These are phyloP conservation scores for Mycena rosella DNA, from an alignment of 768 basidiomycete genomes.

Conservation along the genomic window DNA sequence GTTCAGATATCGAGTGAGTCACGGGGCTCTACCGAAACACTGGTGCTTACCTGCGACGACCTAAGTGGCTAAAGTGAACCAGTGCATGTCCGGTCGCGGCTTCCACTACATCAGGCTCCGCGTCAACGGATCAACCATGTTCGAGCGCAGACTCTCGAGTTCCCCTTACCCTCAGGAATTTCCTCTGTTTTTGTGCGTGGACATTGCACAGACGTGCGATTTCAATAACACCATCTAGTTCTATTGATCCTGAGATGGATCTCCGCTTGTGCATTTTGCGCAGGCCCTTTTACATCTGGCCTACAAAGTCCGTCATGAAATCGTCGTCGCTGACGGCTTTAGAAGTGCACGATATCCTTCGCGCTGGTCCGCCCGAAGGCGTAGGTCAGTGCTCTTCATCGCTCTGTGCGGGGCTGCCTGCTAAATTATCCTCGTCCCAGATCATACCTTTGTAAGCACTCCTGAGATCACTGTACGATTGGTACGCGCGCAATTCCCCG, in stretches of 20 bases:
- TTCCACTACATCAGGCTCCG: slow-evolving; percentile 22
- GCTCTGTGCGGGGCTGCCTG: not conserved
- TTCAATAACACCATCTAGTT: slow-evolving; percentile 8
- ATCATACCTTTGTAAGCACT: slow-evolving; percentile 4
- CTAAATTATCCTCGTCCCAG: not conserved
- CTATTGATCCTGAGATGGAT: slow-evolving; percentile 18
- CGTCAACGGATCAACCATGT: slow-evolving; percentile 8
- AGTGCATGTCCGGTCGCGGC: slow-evolving; percentile 7
- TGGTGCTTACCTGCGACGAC: not conserved
- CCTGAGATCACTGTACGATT: slow-evolving; percentile 26
- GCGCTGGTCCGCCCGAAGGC: not conserved
- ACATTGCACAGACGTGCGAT: not conserved
- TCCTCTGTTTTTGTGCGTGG: slow-evolving; percentile 1
- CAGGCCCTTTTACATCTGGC: slow-evolving; percentile 30
- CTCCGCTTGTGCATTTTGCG: slow-evolving; percentile 19
- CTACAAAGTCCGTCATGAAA: slow-evolving; percentile 19
- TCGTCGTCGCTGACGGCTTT: slow-evolving; percentile 11
- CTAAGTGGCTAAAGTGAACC: slow-evolving; percentile 20
- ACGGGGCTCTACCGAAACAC: not conserved
- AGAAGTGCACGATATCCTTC: slow-evolving; percentile 6
- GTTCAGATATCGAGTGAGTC: slow-evolving; percentile 20
- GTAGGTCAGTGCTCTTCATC: slow-evolving; percentile 9
- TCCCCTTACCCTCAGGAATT: slow-evolving; percentile 23
- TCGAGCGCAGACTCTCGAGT: slow-evolving; percentile 1
- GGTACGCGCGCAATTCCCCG: not conserved